Evolutionary conservation across 441 rosid species (phyloP), one percentile per base, ranked within the genome.

Genomic region (Gossypium lobatum): DNA sequence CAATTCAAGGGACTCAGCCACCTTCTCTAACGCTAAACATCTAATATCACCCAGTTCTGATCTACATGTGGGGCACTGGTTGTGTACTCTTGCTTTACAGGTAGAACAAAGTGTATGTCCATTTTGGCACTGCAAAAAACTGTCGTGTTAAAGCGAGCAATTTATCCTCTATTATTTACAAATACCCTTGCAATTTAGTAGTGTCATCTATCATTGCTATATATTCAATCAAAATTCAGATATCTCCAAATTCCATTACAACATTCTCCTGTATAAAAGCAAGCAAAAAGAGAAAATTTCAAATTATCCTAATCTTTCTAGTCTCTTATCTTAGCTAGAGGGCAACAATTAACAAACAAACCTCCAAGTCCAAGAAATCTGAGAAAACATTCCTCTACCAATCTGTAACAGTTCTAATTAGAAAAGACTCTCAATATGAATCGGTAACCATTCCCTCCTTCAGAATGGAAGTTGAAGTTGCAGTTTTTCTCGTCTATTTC

Each of bases 71-170:
- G 64, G 64, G 16, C 64, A 59, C 64, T 25, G 64, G 64, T 59
- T 59, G 74, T 92, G 97, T 61, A 92, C 97, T 81, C 88, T 87
- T 17, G 83, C 78, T 87, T 92, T 91, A 86, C 97, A 91, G 54
- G 95, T 91, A 23, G 93, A 91, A 78, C 97, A 91, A 28, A 91
- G 80, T 9, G 97, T 91, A 75, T 91, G 97, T 34, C 97, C 97
- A 66, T 91, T 91, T 69, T 83, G 91, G 62, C 97, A 91, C 97
- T 91, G 88, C 83, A 82, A 65, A 76, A 61, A 58, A 71, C 34
- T 25, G 17, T 23, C n/a, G 16, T 31, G 75, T 65, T 57, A 73
- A 34, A 73, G 37, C 31, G 9, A n/a, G 23, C 71, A 62, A 57
- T 25, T 72, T 64, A 67, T 71, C 39, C 25, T 63, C 76, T 21